These are phyloP conservation scores for Truncatella angustata DNA, from an alignment of 2,329 filamentous ascomycete genomes.

Conservation along the genomic window DNA sequence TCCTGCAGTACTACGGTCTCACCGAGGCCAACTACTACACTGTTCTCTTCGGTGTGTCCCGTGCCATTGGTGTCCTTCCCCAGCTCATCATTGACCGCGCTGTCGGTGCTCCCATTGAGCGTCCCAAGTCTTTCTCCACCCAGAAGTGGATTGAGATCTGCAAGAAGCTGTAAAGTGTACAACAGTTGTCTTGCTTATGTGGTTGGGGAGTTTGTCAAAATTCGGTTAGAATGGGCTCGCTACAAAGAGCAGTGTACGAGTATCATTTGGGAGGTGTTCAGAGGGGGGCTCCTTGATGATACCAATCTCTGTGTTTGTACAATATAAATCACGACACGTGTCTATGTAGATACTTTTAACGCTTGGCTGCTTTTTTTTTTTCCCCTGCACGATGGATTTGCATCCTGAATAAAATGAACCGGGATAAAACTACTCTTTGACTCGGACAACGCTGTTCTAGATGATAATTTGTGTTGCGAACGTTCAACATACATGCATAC, in stretches of 20 bases:
- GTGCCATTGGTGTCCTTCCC: constrained; percentile 95
- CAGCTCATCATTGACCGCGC: constrained; percentile 99
- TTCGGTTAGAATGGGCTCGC: constrained; percentile 28
- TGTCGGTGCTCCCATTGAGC: constrained; percentile 93
- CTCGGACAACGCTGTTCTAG: too few species aligned
- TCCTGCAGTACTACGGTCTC: constrained; percentile 98
- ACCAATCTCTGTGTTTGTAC: constrained; percentile 33
- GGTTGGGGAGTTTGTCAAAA: constrained; percentile 23
- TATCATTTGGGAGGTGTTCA: constrained; percentile 20
- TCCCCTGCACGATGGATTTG: too few species aligned
- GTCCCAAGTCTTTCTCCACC: constrained; percentile 98
- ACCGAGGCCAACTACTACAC: constrained; percentile 99
- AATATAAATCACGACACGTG: constrained; percentile 13
- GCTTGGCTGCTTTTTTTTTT: constrained; percentile 2
- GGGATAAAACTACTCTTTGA: too few species aligned
- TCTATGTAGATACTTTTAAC: constrained; percentile 5
- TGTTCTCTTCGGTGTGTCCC: constrained; percentile 97
- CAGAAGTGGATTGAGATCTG: constrained; percentile 93
- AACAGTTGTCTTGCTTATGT: constrained; percentile 18
- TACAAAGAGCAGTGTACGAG: constrained; percentile 21
- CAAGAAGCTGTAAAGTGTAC: constrained; percentile 74
- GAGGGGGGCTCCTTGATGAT: constrained; percentile 28
- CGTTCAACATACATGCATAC: too few species aligned
- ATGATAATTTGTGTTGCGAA: too few species aligned
- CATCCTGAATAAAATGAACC: too few species aligned